These are phyloP conservation scores for Monosporascus sp. DNA, from an alignment of 2,329 filamentous ascomycete species.

Conservation along the genomic window DNA sequence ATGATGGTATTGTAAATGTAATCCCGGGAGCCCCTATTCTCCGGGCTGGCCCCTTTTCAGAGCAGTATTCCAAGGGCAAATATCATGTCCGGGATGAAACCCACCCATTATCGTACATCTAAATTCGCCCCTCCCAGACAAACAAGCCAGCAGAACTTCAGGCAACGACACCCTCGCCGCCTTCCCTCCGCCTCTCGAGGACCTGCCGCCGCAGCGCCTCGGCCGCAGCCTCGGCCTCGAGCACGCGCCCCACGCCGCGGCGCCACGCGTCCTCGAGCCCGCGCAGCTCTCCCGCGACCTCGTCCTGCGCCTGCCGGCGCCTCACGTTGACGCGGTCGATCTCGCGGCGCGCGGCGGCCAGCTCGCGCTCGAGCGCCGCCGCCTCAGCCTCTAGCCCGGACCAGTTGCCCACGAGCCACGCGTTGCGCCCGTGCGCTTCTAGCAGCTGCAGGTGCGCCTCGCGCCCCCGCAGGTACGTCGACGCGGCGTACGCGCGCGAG, in stretches of 20 bases:
- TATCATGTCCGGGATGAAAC: constrained; percentile 2
- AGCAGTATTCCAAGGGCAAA: too few species aligned
- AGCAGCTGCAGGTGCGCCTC: constrained; percentile 62
- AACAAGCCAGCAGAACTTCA: neutral
- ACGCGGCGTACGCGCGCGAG: constrained; percentile 44
- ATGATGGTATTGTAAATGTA: too few species aligned
- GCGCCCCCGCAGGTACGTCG: constrained; percentile 48
- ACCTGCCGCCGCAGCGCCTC: constrained; percentile 66
- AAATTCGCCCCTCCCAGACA: neutral
- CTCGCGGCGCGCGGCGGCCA: constrained; percentile 61
- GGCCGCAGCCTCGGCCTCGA: constrained; percentile 83
- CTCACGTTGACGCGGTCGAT: constrained; percentile 69
- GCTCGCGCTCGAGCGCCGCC: constrained; percentile 64
- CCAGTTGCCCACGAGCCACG: constrained; percentile 83
- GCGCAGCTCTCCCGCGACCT: constrained; percentile 65
- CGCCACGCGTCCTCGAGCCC: constrained; percentile 75
- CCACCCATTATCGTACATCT: neutral
- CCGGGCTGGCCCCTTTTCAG: too few species aligned
- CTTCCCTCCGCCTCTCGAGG: constrained; percentile 53
- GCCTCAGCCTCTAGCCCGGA: constrained; percentile 66
- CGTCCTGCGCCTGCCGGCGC: constrained; percentile 65
- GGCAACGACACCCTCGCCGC: constrained; percentile 2
- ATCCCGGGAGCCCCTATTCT: too few species aligned
- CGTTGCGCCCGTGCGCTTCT: constrained; percentile 78
- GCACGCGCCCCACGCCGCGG: constrained; percentile 67